Conservation (phyloP, 768 basidiomycete genomes). For the Asterophora lycoperdoides region DNA sequence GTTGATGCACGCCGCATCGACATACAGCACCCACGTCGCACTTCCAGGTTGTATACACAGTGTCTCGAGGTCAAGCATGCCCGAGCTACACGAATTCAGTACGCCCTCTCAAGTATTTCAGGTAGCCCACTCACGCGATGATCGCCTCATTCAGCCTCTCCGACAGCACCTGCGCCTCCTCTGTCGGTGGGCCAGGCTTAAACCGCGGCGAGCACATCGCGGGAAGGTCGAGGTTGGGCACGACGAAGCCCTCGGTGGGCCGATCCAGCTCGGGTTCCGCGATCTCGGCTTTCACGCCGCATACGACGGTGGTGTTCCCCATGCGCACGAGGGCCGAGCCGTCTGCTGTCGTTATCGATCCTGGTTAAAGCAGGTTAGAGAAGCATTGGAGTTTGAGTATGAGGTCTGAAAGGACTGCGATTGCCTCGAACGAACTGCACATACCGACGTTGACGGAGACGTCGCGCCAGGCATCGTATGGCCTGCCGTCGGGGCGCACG, state of each 20-base stretch:
- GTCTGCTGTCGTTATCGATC: conserved; percentile 91
- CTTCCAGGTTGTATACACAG: conserved; percentile 80
- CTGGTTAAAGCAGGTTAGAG: conserved; percentile 31
- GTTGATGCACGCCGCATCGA: conserved; percentile 94
- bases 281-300: conserved; percentile 94
- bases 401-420: conserved; percentile 23
- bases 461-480: conserved; percentile 65
- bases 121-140: conserved; percentile 49
- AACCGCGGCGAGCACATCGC: conserved; percentile 91
- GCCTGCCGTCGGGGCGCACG: conserved; percentile 80
- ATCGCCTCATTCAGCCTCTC: conserved; percentile 77
- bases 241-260: conserved; percentile 77
- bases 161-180: conserved; percentile 91
- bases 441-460: conserved; percentile 76
- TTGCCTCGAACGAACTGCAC: no score
- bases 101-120: no score
- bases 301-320: conserved; percentile 92
- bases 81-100: conserved; percentile 44
- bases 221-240: conserved; percentile 93
- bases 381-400: not conserved
- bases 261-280: conserved; percentile 82
- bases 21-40: conserved; percentile 89
- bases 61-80: conserved; percentile 55
- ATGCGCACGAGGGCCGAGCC: conserved; percentile 89
- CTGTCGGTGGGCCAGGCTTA: conserved; percentile 91